These are phyloP conservation scores for Starmera quercuum DNA, from an alignment of 805 yeast species.

Conservation along the genomic window DNA sequence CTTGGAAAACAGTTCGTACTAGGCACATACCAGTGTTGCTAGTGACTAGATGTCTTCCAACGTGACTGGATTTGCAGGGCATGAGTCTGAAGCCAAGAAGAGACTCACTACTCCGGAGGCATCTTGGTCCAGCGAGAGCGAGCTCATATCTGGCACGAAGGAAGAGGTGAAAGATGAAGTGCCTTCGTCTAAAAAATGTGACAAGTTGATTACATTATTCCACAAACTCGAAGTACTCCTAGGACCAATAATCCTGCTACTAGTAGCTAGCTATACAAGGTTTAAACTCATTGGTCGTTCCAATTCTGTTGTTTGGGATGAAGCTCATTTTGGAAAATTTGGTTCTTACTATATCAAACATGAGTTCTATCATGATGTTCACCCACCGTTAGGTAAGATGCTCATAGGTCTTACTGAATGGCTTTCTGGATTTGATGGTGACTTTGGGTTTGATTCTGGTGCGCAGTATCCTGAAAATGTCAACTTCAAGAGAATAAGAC, in stretches of 20 bases:
- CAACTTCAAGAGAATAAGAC: slow-evolving; percentile 59
- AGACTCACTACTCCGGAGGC: neutral
- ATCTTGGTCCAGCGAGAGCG: neutral
- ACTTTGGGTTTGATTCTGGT: slow-evolving; percentile 70
- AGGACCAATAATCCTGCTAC: slow-evolving; percentile 38
- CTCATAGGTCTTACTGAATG: slow-evolving; percentile 72
- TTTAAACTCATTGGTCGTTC: slow-evolving; percentile 50
- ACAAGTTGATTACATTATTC: neutral
- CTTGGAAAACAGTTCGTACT: neutral
- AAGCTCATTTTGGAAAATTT: slow-evolving; percentile 84
- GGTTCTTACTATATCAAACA: slow-evolving; percentile 75
- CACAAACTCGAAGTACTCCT: slow-evolving; percentile 11
- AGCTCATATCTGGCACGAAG: neutral
- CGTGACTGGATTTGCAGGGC: slow-evolving; percentile 1
- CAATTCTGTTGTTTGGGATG: slow-evolving; percentile 76
- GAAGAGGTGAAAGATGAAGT: neutral
- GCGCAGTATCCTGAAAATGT: slow-evolving; percentile 51
- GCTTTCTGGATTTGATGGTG: slow-evolving; percentile 75
- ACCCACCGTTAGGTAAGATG: slow-evolving; percentile 83
- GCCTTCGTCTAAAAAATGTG: neutral
- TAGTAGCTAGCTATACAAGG: slow-evolving; percentile 45
- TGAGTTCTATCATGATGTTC: slow-evolving; percentile 81
- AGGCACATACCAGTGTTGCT: neutral
- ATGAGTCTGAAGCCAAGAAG: slow-evolving; percentile 1
- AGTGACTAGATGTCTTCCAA: slow-evolving; percentile 1